These are phyloP conservation scores for Taxawa tesnikishii DNA, from an alignment of 2,329 filamentous ascomycete species.

Conservation along the genomic window DNA sequence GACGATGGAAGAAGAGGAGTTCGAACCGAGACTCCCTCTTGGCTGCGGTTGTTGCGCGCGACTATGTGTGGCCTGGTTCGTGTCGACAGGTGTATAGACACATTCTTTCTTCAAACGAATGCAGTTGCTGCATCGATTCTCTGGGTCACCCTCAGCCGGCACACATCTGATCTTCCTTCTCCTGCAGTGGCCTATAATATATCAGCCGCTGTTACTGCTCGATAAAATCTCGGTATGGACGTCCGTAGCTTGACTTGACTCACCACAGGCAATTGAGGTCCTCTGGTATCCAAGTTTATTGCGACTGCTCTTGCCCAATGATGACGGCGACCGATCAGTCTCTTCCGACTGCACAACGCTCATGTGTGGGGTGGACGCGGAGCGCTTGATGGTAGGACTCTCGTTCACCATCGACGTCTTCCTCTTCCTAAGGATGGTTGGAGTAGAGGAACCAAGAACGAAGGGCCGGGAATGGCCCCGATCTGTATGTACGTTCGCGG, in stretches of 20 bases:
- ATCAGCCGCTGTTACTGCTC: slow-evolving; percentile 13
- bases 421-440: slow-evolving; percentile 2
- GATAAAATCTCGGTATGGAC: slow-evolving; percentile 8
- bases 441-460: neutral
- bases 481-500: neutral
- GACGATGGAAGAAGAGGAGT: slow-evolving; percentile 9
- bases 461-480: no score
- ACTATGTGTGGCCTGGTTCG: slow-evolving; percentile 44
- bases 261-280: slow-evolving; percentile 91
- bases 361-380: slow-evolving; percentile 5
- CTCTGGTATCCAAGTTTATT: slow-evolving; percentile 95
- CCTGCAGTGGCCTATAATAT: slow-evolving; percentile 65
- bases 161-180: slow-evolving; percentile 89
- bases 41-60: slow-evolving; percentile 50
- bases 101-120: slow-evolving; percentile 92
- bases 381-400: slow-evolving; percentile 7
- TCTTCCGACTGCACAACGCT: slow-evolving; percentile 1
- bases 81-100: slow-evolving; percentile 77
- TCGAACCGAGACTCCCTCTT: slow-evolving; percentile 6
- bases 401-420: slow-evolving; percentile 7
- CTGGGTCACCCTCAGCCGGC: slow-evolving; percentile 56
- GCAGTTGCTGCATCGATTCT: slow-evolving; percentile 79
- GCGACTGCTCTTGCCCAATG: slow-evolving; percentile 22
- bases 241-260: slow-evolving; percentile 29
- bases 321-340: slow-evolving; percentile 2